phyloP scores from a whole-genome alignment of 176 grass and related monocot species.

The Melocanna baccifera region DNA sequence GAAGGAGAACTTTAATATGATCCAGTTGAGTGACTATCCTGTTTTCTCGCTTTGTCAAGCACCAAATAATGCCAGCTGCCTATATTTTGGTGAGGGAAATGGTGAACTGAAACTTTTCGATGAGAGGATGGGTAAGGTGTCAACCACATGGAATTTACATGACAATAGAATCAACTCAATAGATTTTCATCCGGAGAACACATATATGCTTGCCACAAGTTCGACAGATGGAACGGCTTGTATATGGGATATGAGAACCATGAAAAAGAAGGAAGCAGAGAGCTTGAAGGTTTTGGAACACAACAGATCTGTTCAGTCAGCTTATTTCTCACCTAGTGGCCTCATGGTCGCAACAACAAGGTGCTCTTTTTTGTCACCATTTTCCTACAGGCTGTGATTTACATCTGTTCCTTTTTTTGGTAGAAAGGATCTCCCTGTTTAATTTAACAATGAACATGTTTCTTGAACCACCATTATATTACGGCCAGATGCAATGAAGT shows the following conservation, averaged over 20 bases:
- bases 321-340: slow-evolving; percentile 89
- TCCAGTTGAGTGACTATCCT: slow-evolving; percentile 46
- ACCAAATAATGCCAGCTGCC: slow-evolving; percentile 39
- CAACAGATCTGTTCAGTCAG: slow-evolving; percentile 56
- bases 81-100: slow-evolving; percentile 56
- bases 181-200: slow-evolving; percentile 65
- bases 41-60: slow-evolving; percentile 61
- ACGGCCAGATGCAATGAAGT: background rate
- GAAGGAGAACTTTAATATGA: slow-evolving; percentile 58
- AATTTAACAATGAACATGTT: background rate
- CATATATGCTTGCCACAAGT: slow-evolving; percentile 64
- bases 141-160: slow-evolving; percentile 54
- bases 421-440: slow-evolving; percentile 14
- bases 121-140: slow-evolving; percentile 55
- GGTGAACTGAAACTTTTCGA: slow-evolving; percentile 60
- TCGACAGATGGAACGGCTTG: slow-evolving; percentile 59
- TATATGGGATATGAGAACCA: slow-evolving; percentile 71
- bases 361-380: slow-evolving; percentile 26
- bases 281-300: slow-evolving; percentile 50
- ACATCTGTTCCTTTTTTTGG: background rate
- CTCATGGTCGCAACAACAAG: slow-evolving; percentile 69
- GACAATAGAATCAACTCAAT: slow-evolving; percentile 60
- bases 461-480: slow-evolving; percentile 2
- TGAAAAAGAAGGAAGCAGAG: slow-evolving; percentile 45
- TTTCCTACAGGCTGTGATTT: background rate